Evolutionary conservation across 2,329 filamentous ascomycete genomes (phyloP), one percentile per base, ranked within the genome.

Genomic region (Aspergillus ruber): DNA sequence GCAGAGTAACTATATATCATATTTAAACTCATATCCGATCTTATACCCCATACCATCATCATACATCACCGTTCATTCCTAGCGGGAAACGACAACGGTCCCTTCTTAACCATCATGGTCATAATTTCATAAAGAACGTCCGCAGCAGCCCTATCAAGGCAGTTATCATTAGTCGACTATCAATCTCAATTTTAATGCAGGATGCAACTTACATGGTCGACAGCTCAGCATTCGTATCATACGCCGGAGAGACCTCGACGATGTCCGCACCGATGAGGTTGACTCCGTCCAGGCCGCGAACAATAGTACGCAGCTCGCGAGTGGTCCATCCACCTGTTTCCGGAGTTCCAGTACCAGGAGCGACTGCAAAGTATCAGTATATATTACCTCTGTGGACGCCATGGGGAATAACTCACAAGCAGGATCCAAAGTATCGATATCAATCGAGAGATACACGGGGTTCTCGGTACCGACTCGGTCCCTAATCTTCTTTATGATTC

Each of bases 351-450:
- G 80, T 83, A 20, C 65, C 71, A 7, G 70, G 71, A 4, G 71
- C 69, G 47, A 69, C 63, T 66, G 13, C 18, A 13, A 42, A 15
- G 2, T 23, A 13, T 18, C 12, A 20, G 9, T 21, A 15, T n/a
- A 17, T 17, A 18, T 5, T 10, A 2, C 12, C 15, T 8, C 2
- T 36, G 13, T 36, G 36, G 9, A 17, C 3, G 17, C 3, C 35
- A 18, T 2, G 9, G 13, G n/a, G 2, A 23, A 21, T 6, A 8
- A 70, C 77, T 66, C 66, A 82, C 79, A 91, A 4, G 87, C 87
- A 6, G 90, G 89, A 63, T 95, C 89, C 3, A 95, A 74, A 0
- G 88, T 90, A 62, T 95, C 89, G 58, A 95, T 95, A 62, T 95
- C 90, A 42, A 94, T 84, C 6, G 82, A 87, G 27, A 94, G 70